Evolutionary conservation across 2,329 filamentous ascomycete species (phyloP).

Genomic region (Aphanoascus verrucosus): DNA sequence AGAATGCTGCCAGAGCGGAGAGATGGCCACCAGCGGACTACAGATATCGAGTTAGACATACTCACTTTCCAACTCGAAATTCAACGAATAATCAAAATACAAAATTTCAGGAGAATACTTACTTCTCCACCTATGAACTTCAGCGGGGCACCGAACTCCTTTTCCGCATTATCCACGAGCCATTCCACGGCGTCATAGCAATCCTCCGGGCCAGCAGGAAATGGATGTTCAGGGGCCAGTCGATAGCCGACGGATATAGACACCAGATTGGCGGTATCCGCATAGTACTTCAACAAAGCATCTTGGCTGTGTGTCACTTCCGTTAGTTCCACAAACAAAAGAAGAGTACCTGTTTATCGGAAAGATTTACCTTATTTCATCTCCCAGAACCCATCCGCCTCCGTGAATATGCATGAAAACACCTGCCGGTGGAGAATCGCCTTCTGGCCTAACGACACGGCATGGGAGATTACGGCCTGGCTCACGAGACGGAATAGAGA

Average conservation of each 20-base stretch:
- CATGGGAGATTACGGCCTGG: slow-evolving; percentile 42
- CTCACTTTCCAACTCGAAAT: not conserved
- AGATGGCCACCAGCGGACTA: slow-evolving; percentile 45
- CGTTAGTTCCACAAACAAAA: not conserved
- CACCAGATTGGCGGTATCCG: slow-evolving; percentile 39
- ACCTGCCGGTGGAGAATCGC: slow-evolving; percentile 31
- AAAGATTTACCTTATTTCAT: slow-evolving; percentile 23
- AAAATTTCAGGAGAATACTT: slow-evolving; percentile 8
- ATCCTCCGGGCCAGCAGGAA: slow-evolving; percentile 45
- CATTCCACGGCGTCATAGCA: slow-evolving; percentile 48
- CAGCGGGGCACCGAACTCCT: slow-evolving; percentile 34
- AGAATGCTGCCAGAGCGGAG: slow-evolving; percentile 37
- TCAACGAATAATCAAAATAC: not conserved
- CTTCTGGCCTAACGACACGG: slow-evolving; percentile 42
- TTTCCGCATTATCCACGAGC: slow-evolving; percentile 40
- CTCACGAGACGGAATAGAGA: slow-evolving; percentile 44
- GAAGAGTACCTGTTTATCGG: not conserved
- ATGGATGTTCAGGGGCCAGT: slow-evolving; percentile 50
- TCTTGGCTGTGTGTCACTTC: slow-evolving; percentile 33
- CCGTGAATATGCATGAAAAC: slow-evolving; percentile 49
- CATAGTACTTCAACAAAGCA: slow-evolving; percentile 40
- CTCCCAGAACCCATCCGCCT: slow-evolving; percentile 34
- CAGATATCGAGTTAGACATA: not conserved
- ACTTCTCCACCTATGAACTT: slow-evolving; percentile 40
- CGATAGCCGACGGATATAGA: slow-evolving; percentile 50